Percentiles rank a stretch among this genome's conserved stretches.
These are phyloP conservation scores for Aspergillus avenaceus DNA, from an alignment of 495 filamentous ascomycete species.

Conservation along the genomic window DNA sequence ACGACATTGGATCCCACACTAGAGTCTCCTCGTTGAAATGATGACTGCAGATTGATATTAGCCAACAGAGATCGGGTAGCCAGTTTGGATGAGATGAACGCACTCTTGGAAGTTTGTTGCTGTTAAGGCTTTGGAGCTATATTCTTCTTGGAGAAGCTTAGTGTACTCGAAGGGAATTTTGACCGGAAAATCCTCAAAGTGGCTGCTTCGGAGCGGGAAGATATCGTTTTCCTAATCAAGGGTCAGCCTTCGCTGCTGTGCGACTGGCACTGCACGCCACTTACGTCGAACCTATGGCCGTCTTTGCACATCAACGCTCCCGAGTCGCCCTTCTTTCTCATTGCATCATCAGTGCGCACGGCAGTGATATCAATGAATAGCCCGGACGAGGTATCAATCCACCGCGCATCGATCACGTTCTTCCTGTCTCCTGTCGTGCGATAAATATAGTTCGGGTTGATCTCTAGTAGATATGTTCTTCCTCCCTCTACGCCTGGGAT, in stretches of 20 bases:
- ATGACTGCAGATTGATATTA: slow-evolving; percentile 20
- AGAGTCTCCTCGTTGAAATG: slow-evolving; percentile 32
- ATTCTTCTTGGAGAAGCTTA: slow-evolving; percentile 69
- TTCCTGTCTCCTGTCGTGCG: slow-evolving; percentile 36
- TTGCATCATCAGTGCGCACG: slow-evolving; percentile 41
- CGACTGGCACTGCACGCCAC: slow-evolving; percentile 3
- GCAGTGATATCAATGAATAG: slow-evolving; percentile 63
- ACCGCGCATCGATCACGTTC: slow-evolving; percentile 59
- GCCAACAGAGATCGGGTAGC: neutral
- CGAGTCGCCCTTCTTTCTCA: slow-evolving; percentile 25
- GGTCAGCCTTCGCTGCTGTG: slow-evolving; percentile 9
- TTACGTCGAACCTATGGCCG: slow-evolving; percentile 47
- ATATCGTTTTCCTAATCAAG: slow-evolving; percentile 55
- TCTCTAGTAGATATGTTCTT: slow-evolving; percentile 52
- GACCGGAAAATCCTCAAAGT: slow-evolving; percentile 73
- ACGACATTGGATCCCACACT: slow-evolving; percentile 27
- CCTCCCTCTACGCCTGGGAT: slow-evolving; percentile 38
- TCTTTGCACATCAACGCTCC: slow-evolving; percentile 56
- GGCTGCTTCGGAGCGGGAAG: slow-evolving; percentile 71
- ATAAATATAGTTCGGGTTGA: slow-evolving; percentile 56
- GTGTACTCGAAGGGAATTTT: slow-evolving; percentile 74
- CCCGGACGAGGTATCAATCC: slow-evolving; percentile 58
- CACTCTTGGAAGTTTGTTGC: slow-evolving; percentile 61
- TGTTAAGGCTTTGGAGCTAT: slow-evolving; percentile 61
- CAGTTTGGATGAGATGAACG: slow-evolving; percentile 15